A percentile compares a stretch with the other conserved stretches of the same genome.
Evolutionary conservation across 1,284 basidiomycete species (phyloP).

Genomic region (Athelia sp.): DNA sequence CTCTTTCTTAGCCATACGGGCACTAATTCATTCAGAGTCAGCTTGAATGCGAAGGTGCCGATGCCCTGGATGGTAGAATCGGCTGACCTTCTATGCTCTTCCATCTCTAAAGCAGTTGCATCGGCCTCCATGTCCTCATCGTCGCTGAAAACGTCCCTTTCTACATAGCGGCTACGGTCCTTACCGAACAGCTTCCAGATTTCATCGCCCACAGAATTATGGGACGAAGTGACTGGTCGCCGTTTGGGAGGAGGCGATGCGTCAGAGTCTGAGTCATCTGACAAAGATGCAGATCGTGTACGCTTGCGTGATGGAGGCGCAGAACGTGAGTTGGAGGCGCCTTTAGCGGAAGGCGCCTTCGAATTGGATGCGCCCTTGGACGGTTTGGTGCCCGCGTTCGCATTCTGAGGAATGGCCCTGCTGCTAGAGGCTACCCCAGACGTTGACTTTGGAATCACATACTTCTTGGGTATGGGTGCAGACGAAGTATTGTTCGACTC

Average conservation of each 20-base stretch:
- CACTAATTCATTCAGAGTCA: slow-evolving; percentile 29
- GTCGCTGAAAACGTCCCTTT: slow-evolving; percentile 61
- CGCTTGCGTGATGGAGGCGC: slow-evolving; percentile 37
- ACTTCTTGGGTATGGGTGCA: background rate
- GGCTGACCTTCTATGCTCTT: slow-evolving; percentile 64
- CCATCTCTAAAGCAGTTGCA: slow-evolving; percentile 50
- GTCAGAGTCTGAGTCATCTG: slow-evolving; percentile 26
- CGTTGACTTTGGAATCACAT: slow-evolving; percentile 1
- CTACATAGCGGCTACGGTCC: slow-evolving; percentile 48
- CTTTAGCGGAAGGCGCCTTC: slow-evolving; percentile 9
- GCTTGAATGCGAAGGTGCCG: slow-evolving; percentile 4
- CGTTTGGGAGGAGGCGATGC: slow-evolving; percentile 35
- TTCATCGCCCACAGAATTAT: slow-evolving; percentile 40
- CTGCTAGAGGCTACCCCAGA: slow-evolving; percentile 11
- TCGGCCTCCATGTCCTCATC: slow-evolving; percentile 82
- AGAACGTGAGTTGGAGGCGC: slow-evolving; percentile 11
- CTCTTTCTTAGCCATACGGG: slow-evolving; percentile 64
- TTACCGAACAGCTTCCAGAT: slow-evolving; percentile 76
- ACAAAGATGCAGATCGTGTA: slow-evolving; percentile 46
- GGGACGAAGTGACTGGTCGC: slow-evolving; percentile 21
- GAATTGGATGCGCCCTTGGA: no score
- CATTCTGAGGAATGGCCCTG: no score
- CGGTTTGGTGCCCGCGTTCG: no score
- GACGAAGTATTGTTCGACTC: background rate
- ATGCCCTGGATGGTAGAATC: slow-evolving; percentile 3